Percentiles rank a stretch among this genome's conserved stretches.
These are phyloP conservation scores for Leccinum pachyderme DNA, from an alignment of 1,284 basidiomycete species.

Conservation along the genomic window DNA sequence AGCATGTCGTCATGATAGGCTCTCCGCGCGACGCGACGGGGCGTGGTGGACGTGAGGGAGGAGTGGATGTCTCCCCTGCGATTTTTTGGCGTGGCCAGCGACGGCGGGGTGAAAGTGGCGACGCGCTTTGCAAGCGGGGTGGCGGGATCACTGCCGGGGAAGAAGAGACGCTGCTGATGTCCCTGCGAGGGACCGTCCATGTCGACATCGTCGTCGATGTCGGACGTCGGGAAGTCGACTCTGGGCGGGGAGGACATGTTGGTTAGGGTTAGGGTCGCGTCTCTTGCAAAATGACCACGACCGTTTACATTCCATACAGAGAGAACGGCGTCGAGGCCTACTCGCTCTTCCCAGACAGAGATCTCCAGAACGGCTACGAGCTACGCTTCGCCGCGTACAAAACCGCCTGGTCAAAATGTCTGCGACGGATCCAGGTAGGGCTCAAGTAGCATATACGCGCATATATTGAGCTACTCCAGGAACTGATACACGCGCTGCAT, in stretches of 20 bases:
- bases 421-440: slow-evolving; percentile 47
- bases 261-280: slow-evolving; percentile 42
- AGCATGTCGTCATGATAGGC: slow-evolving; percentile 24
- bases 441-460: neutral
- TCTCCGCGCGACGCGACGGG: slow-evolving; percentile 20
- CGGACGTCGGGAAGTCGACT: slow-evolving; percentile 65
- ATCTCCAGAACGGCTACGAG: slow-evolving; percentile 40
- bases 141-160: slow-evolving; percentile 38
- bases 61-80: slow-evolving; percentile 30
- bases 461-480: slow-evolving; percentile 30
- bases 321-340: slow-evolving; percentile 21
- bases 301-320: slow-evolving; percentile 34
- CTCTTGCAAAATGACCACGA: slow-evolving; percentile 24
- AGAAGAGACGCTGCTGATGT: slow-evolving; percentile 26
- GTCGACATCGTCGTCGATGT: slow-evolving; percentile 48
- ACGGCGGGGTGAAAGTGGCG: slow-evolving; percentile 27
- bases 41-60: slow-evolving; percentile 25
- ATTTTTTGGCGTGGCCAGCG: slow-evolving; percentile 22
- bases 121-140: slow-evolving; percentile 57
- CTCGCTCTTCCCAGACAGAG: slow-evolving; percentile 32
- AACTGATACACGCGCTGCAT: slow-evolving; percentile 44
- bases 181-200: slow-evolving; percentile 43
- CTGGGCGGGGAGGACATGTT: slow-evolving; percentile 69
- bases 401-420: slow-evolving; percentile 48
- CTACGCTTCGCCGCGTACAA: slow-evolving; percentile 48